Evolutionary conservation across 1,284 basidiomycete genomes (phyloP).

Genomic region (Fomitopsis palustris): DNA sequence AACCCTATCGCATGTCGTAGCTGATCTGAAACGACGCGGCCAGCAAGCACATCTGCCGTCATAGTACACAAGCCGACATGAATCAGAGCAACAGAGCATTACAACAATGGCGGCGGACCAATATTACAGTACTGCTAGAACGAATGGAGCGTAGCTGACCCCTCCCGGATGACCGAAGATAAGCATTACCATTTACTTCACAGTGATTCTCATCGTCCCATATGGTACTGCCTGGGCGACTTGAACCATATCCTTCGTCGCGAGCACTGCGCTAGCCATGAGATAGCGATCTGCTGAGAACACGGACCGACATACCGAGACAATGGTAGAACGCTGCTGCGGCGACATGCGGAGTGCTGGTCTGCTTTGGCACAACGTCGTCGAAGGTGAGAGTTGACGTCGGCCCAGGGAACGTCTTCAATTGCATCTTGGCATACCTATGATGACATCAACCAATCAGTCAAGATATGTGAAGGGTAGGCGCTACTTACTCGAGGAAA

Average conservation of each 20-base stretch:
- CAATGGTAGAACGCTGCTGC: constrained; percentile 80
- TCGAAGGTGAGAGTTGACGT: constrained; percentile 55
- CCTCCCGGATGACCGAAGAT: constrained; percentile 1
- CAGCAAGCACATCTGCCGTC: too few species aligned
- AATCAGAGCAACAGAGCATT: background rate
- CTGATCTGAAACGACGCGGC: too few species aligned
- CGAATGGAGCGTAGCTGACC: background rate
- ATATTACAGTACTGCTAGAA: background rate
- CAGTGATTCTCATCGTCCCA: constrained; percentile 41
- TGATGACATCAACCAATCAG: background rate
- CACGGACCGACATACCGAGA: constrained; percentile 47
- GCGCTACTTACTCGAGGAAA: constrained; percentile 62
- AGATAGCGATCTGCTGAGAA: background rate
- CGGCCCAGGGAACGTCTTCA: constrained; percentile 48
- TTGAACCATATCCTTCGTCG: constrained; percentile 58
- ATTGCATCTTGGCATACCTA: constrained; percentile 78
- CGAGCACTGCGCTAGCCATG: constrained; percentile 44
- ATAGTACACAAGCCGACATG: background rate
- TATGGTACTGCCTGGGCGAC: constrained; percentile 54
- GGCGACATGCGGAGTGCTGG: constrained; percentile 71
- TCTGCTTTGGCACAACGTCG: constrained; percentile 56
- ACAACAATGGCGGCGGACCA: background rate
- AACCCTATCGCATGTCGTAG: too few species aligned
- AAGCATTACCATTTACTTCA: constrained; percentile 19
- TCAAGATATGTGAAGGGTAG: background rate